phyloP scores from a whole-genome alignment of 1,284 basidiomycete genomes.

The Kalmanozyma brasiliensis region DNA sequence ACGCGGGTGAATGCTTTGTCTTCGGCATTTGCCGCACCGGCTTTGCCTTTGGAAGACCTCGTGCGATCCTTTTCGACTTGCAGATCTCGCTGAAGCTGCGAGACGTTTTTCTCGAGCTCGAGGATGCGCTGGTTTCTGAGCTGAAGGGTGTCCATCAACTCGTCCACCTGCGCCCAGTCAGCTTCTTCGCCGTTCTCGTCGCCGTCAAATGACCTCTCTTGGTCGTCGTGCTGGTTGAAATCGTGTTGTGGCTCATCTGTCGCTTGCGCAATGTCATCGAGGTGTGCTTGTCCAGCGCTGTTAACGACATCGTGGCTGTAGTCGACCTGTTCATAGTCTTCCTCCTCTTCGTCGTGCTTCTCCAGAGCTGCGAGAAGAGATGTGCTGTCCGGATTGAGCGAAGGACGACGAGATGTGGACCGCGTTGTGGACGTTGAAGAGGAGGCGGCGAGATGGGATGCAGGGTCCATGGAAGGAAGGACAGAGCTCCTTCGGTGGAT shows the following conservation, averaged over 20 bases:
- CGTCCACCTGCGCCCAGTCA: constrained; percentile 44
- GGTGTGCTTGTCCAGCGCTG: not conserved
- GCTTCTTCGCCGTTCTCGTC: constrained; percentile 45
- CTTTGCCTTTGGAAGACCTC: constrained; percentile 16
- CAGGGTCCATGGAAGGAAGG: constrained; percentile 27
- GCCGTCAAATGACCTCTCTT: not conserved
- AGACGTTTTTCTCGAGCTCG: constrained; percentile 42
- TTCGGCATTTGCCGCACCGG: not conserved
- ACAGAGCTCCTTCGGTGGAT: constrained; percentile 49
- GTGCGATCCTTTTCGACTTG: constrained; percentile 34
- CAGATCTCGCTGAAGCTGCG: constrained; percentile 32
- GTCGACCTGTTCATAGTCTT: constrained; percentile 9
- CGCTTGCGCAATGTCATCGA: not conserved
- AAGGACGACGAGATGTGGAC: constrained; percentile 17
- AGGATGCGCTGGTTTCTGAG: constrained; percentile 46
- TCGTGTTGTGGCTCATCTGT: not conserved
- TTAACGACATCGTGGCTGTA: not conserved
- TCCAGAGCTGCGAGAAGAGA: constrained; percentile 15
- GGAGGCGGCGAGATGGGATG: constrained; percentile 16
- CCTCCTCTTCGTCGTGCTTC: constrained; percentile 28
- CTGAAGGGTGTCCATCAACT: constrained; percentile 46
- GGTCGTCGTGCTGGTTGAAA: not conserved
- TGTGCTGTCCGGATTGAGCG: constrained; percentile 13
- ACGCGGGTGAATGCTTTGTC: constrained; percentile 48
- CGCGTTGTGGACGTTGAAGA: constrained; percentile 18